Base-by-base conservation (phyloP, 805 yeast species). In the Schwanniomyces yamadae region DNA sequence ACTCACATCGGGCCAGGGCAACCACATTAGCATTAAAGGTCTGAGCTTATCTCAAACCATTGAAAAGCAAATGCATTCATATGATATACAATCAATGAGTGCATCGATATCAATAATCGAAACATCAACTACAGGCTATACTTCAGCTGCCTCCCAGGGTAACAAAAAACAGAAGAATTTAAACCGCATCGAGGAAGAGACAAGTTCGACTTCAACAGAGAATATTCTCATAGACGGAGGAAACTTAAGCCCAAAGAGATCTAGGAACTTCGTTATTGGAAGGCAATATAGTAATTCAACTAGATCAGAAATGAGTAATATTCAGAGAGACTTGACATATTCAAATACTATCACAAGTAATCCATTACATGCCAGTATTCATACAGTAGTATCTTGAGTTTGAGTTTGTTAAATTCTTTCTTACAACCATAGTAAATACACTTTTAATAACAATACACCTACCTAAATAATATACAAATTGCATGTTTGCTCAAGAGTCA, bases 51-150 rank as follows among this genome's bases (percentile, higher is more conserved):
- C n/a, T n/a, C n/a, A n/a, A n/a, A n/a, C n/a, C n/a, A n/a, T n/a
- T n/a, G n/a, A n/a, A n/a, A n/a, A n/a, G n/a, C n/a, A n/a, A n/a
- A n/a, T n/a, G n/a, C n/a, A n/a, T n/a, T n/a, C n/a, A 11, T 13
- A 24, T 16, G 58, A 53, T 15, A 34, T 55, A 18, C 41, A 36
- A 22, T 55, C 61, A 2, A 35, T 55, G 48, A 44, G 46, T 35
- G 62, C 58, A 4, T 48, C 52, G 8, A 47, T 49, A 9, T 39
- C 41, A 13, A 28, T 40, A 17, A 41, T 30, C 7, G 42, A 29
- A 17, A 27, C 36, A 4, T 39, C 40, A 7, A 33, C 34, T 17
- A 27, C 31, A 20, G 17, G 33, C 6, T 28, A 32, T 17, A 35
- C 40, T 12, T 11, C 14, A 16, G 16, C 25, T 23, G 11, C 21